A percentile compares a stretch with the other conserved stretches of the same genome.
Conservation (phyloP, 2,329 filamentous ascomycete species). For the Pseudopithomyces chartarum region DNA sequence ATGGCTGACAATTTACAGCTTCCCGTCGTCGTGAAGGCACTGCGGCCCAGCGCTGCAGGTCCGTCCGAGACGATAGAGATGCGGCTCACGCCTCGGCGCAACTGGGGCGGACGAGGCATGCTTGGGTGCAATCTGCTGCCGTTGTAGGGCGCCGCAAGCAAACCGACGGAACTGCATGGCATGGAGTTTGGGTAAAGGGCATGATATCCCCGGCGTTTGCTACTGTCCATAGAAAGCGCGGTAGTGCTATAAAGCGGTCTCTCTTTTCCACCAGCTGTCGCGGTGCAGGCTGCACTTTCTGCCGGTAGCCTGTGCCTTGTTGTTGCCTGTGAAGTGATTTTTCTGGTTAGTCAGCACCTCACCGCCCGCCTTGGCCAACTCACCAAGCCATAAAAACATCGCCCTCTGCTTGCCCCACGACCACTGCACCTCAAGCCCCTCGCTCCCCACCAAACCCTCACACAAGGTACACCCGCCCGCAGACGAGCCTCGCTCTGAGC, state of each 20-base stretch:
- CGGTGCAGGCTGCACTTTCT: slow-evolving; percentile 4
- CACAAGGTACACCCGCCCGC: slow-evolving; percentile 30
- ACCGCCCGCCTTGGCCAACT: slow-evolving; percentile 31
- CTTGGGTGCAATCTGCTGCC: slow-evolving; percentile 90
- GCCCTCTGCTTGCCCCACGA: slow-evolving; percentile 41
- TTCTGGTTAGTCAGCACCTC: slow-evolving; percentile 20
- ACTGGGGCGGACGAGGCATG: slow-evolving; percentile 90
- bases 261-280: neutral
- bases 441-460: slow-evolving; percentile 32
- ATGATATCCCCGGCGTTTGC: slow-evolving; percentile 43
- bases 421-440: slow-evolving; percentile 27
- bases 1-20: slow-evolving; percentile 56
- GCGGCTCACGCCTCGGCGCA: slow-evolving; percentile 72
- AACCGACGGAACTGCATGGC: slow-evolving; percentile 34
- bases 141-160: slow-evolving; percentile 56
- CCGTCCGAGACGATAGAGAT: slow-evolving; percentile 64
- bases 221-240: slow-evolving; percentile 14
- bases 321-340: slow-evolving; percentile 16
- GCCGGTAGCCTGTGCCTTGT: slow-evolving; percentile 24
- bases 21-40: slow-evolving; percentile 68
- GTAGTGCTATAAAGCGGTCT: neutral
- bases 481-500: neutral
- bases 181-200: slow-evolving; percentile 36
- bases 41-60: slow-evolving; percentile 53
- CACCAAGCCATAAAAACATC: slow-evolving; percentile 39